Base-by-base conservation (phyloP, 2,329 filamentous ascomycete genomes). In the Verticillium isaacii region DNA sequence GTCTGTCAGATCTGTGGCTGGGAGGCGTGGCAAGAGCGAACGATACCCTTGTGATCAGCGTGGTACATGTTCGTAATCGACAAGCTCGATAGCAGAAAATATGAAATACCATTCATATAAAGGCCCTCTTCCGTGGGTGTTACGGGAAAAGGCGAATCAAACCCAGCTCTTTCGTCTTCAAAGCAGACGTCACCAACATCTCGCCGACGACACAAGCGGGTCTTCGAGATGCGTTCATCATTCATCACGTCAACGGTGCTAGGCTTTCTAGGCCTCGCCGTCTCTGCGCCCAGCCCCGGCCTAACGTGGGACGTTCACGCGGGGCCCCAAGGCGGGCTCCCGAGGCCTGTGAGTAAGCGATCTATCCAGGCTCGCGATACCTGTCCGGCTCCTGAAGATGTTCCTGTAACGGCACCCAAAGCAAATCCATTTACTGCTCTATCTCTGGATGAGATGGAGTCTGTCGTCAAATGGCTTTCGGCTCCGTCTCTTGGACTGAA, bases 401-500 rank as follows among this genome's bases (percentile, higher is more conserved):
- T 61, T 4, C 50, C 41, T 5, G 56, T 58, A 3, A 50, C 32
- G 45, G 61, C 61, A 6, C 58, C 59, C 17, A 60, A 61, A 50
- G 17, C 54, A 3, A 61, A 60, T 15, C 61, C 61, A 12, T 63
- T 63, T 55, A 58, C 34, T 19, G 52, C 55, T 25, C 25, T 63
- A 17, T 52, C 52, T 19, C 25, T 12, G 14, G 37, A 39, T 7
- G 61, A 63, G 19, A 34, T 63, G 32, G 54, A 50, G 9, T 60
- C 39, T 23, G 25, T 54, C 4, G 58, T 41, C 8, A 17, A 29
- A 9, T 59, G 58, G 58, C 58, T 59, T 34, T 25, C 32, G 8
- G 39, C 41, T 5, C 41, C 58, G 5, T 36, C 36, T 41, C 56
- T 62, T 45, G 37, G 55, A 32, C 64, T 66, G n/a, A 67, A 67